Evolutionary conservation across 2,329 filamentous ascomycete species (phyloP).

Genomic region (Madurella mycetomatis): DNA sequence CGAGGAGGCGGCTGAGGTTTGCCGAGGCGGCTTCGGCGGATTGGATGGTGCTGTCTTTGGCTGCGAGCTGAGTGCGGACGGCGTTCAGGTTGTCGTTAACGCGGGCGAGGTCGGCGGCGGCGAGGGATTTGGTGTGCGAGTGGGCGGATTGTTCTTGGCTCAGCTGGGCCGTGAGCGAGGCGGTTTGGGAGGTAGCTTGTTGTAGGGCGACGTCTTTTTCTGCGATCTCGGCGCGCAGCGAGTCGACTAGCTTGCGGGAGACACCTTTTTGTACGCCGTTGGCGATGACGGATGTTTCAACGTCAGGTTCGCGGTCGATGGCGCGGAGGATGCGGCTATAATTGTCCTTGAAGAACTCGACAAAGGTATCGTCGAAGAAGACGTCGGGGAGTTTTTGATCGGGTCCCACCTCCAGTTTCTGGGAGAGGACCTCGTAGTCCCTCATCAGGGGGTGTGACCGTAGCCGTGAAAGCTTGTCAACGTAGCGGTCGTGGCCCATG

Average conservation of each 20-base stretch:
- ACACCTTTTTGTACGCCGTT: constrained; percentile 84
- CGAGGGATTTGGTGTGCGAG: constrained; percentile 58
- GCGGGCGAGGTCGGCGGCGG: constrained; percentile 46
- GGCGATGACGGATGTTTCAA: constrained; percentile 76
- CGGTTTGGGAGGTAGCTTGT: constrained; percentile 42
- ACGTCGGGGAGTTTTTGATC: constrained; percentile 66
- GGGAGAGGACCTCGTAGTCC: constrained; percentile 83
- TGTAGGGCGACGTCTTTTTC: constrained; percentile 59
- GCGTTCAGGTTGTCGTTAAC: constrained; percentile 31
- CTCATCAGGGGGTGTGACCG: constrained; percentile 74
- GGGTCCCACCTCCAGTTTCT: constrained; percentile 52
- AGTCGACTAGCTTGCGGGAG: constrained; percentile 89
- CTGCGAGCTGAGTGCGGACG: constrained; percentile 28
- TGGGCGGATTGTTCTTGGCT: constrained; percentile 73
- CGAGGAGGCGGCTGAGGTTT: constrained; percentile 27
- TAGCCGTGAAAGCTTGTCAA: constrained; percentile 73
- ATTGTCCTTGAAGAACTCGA: constrained; percentile 95
- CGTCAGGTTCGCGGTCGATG: constrained; percentile 83
- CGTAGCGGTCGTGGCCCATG: constrained; percentile 81
- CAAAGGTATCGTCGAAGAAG: constrained; percentile 79
- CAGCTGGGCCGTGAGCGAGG: constrained; percentile 49
- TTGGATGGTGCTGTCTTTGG: constrained; percentile 30
- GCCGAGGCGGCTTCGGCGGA: constrained; percentile 10
- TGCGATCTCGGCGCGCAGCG: constrained; percentile 70
- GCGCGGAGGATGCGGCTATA: constrained; percentile 80